Percentiles rank a stretch among this genome's conserved stretches.
phyloP scores from a whole-genome alignment of 2,329 filamentous ascomycete genomes.

The Emergomyces africanus region DNA sequence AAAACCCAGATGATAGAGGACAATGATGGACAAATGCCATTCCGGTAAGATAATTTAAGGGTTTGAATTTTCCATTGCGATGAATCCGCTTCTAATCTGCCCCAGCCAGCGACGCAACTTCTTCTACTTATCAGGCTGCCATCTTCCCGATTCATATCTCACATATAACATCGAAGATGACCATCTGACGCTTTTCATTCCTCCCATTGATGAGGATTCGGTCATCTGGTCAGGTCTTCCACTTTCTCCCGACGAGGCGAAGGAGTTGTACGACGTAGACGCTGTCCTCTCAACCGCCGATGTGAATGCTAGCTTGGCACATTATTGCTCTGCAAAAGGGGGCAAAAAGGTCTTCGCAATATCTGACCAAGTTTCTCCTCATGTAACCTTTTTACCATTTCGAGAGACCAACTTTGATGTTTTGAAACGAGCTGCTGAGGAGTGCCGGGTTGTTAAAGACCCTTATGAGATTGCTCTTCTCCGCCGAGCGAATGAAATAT shows the following conservation, averaged over 20 bases:
- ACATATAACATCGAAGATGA: slow-evolving; percentile 65
- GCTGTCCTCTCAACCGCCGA: slow-evolving; percentile 59
- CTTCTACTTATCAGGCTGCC: slow-evolving; percentile 84
- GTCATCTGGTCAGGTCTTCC: slow-evolving; percentile 93
- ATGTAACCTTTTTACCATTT: slow-evolving; percentile 59
- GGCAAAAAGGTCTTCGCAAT: slow-evolving; percentile 59
- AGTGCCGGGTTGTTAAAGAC: slow-evolving; percentile 69
- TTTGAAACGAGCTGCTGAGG: slow-evolving; percentile 62
- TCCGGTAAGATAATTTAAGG: slow-evolving; percentile 45
- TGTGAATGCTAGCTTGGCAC: slow-evolving; percentile 59
- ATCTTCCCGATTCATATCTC: slow-evolving; percentile 65
- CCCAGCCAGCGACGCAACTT: slow-evolving; percentile 77
- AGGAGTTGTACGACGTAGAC: slow-evolving; percentile 69
- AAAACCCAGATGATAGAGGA: slow-evolving; percentile 75
- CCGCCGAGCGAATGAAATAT: slow-evolving; percentile 67
- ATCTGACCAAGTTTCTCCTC: slow-evolving; percentile 59
- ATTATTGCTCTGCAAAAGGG: slow-evolving; percentile 25
- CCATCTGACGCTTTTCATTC: slow-evolving; percentile 77
- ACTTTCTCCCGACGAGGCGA: slow-evolving; percentile 60
- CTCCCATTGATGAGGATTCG: slow-evolving; percentile 69
- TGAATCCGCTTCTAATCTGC: slow-evolving; percentile 1
- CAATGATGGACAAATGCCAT: slow-evolving; percentile 69
- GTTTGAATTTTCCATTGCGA: neutral
- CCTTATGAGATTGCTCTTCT: slow-evolving; percentile 76
- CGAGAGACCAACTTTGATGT: slow-evolving; percentile 46